Percentiles rank a stretch among this genome's conserved stretches.
Evolutionary conservation across 768 basidiomycete genomes (phyloP).

Genomic region (Phylloporus rhodoxanthus): DNA sequence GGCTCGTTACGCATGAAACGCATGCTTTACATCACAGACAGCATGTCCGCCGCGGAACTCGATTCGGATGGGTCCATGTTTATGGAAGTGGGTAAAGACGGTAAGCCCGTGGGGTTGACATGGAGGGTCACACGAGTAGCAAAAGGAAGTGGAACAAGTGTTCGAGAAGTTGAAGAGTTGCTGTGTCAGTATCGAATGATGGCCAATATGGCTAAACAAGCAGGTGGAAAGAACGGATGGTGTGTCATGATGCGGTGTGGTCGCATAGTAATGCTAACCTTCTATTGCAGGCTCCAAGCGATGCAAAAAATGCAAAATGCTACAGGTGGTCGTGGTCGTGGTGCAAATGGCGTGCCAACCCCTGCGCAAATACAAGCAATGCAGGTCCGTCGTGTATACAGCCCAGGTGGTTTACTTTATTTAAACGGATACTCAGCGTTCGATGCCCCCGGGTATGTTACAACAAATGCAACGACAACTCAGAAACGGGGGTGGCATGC

Average conservation of each 20-base stretch:
- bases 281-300: constrained; percentile 56
- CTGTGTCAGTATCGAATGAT: constrained; percentile 97
- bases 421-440: constrained; percentile 45
- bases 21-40: constrained; percentile 98
- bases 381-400: constrained; percentile 51
- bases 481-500: constrained; percentile 80
- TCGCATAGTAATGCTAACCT: constrained; percentile 5
- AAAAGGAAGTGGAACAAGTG: constrained; percentile 86
- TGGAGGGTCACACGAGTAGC: constrained; percentile 90
- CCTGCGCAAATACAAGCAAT: constrained; percentile 92
- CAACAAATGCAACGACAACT: constrained; percentile 87
- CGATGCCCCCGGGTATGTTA: constrained; percentile 93
- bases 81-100: constrained; percentile 77
- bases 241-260: constrained; percentile 29
- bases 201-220: constrained; percentile 97
- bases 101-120: constrained; percentile 80
- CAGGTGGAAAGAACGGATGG: constrained; percentile 96
- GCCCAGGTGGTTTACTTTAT: constrained; percentile 2
- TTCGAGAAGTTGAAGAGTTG: constrained; percentile 96
- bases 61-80: constrained; percentile 93
- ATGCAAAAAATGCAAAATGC: constrained; percentile 93
- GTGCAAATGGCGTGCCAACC: constrained; percentile 83
- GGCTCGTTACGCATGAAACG: constrained; percentile 87
- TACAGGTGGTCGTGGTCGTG: constrained; percentile 79
- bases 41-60: constrained; percentile 89